These are phyloP conservation scores for Skeletonema grethae DNA, from an alignment of 108 stramenopile genomes.

Conservation along the genomic window DNA sequence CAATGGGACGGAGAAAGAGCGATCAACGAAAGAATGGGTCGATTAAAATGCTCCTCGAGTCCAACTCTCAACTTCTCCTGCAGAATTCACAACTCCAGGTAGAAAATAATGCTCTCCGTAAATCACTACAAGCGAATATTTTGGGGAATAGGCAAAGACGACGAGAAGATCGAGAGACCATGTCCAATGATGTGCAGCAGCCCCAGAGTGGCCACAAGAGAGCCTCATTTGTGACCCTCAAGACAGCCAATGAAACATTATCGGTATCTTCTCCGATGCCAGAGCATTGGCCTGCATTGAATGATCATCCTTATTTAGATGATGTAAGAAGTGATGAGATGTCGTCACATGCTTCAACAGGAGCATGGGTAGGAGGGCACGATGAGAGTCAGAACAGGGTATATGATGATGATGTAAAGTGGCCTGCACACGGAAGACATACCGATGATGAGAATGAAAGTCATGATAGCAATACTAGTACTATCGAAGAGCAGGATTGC, in stretches of 20 bases:
- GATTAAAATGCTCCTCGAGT: background rate
- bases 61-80: slow-evolving; percentile 2
- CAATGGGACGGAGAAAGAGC: background rate
- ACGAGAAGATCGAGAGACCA: background rate
- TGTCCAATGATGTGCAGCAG: background rate
- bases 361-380: too few relatives aligned
- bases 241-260: background rate
- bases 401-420: too few relatives aligned
- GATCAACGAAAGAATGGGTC: background rate
- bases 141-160: background rate
- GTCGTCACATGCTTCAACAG: background rate
- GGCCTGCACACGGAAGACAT: too few relatives aligned
- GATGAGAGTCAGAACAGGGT: too few relatives aligned
- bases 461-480: too few relatives aligned
- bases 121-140: background rate
- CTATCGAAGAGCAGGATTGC: too few relatives aligned
- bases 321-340: background rate
- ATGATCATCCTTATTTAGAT: slow-evolving; percentile 5
- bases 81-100: background rate
- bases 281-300: background rate
- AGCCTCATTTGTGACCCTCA: background rate
- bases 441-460: too few relatives aligned
- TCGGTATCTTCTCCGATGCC: background rate
- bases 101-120: background rate
- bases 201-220: background rate